phyloP scores from a whole-genome alignment of 306 rosid species.

The Malus orientalis region DNA sequence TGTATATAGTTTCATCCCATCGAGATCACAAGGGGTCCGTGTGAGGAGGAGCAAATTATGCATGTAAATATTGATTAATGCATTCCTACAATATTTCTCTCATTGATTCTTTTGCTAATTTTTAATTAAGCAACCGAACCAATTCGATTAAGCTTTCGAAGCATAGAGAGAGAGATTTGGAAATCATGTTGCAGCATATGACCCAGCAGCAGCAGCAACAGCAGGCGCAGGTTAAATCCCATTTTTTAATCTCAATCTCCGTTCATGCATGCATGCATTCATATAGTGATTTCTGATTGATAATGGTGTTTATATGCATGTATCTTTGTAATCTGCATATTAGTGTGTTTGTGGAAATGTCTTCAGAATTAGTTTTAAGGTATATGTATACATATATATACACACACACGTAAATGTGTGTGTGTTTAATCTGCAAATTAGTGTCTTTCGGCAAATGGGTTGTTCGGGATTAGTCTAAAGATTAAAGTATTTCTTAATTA shows the following conservation, averaged over 20 bases:
- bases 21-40: neutral
- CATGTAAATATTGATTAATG: neutral
- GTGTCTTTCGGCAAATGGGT: neutral
- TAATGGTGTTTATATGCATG: neutral
- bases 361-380: neutral
- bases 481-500: neutral
- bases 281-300: neutral
- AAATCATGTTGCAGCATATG: slow-evolving; percentile 60
- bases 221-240: slow-evolving; percentile 20
- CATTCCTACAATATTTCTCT: neutral
- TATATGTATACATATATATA: no score
- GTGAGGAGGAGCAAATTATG: neutral
- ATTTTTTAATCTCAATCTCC: neutral
- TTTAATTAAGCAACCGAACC: neutral
- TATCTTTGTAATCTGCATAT: neutral
- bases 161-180: neutral
- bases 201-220: slow-evolving; percentile 31
- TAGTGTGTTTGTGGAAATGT: neutral
- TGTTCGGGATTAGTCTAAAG: neutral
- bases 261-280: slow-evolving; percentile 2
- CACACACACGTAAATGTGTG: no score
- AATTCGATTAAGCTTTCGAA: neutral
- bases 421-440: neutral
- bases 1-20: neutral
- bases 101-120: neutral